Evolutionary conservation across 345 rosid species (phyloP), one percentile per base, ranked within the genome.

Genomic region (Gossypium sturtianum): DNA sequence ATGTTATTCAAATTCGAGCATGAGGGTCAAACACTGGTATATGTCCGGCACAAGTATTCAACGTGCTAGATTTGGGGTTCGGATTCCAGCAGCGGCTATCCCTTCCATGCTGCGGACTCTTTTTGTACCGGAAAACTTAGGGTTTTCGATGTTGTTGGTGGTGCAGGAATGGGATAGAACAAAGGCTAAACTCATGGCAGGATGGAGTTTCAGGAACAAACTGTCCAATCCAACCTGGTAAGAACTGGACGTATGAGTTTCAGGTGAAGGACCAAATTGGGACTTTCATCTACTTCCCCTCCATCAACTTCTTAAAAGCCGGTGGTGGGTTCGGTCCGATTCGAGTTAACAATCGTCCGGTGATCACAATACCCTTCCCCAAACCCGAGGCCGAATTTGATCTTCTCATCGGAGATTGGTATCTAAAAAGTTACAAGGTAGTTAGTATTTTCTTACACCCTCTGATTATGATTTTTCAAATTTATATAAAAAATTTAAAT

Each of bases 261-360:
- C 92, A 87, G 70, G 77, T 84, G 7, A 89, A 91, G 80, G 98
- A 91, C 58, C 97, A 93, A 75, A 93, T 93, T 78, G 98, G 92
- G 10, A 84, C 85, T 70, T 88, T 83, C 71, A 87, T 85, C 83
- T 89, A 91, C 79, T 90, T 87, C 72, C 97, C 98, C 2, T 74
- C 90, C 41, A 80, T 87, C 66, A 80, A 81, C 48, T 80, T 90
- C 66, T 91, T 87, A 23, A 89, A 89, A 60, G 91, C 96, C 11
- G 96, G 86, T 2, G 94, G 98, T 38, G 96, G 96, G 9, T 91
- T 79, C 44, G 93, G 94, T 65, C 76, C 89, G 0, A 83, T 91
- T 74, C 75, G 89, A 44, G 77, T 89, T 27, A 85, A 89, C 70
- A 87, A 82, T 69, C 85, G 91, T 9, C 68, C 72, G 12, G 80